phyloP scores from a whole-genome alignment of 192 early-diverging fungal species.

The Coemansia sp. region DNA sequence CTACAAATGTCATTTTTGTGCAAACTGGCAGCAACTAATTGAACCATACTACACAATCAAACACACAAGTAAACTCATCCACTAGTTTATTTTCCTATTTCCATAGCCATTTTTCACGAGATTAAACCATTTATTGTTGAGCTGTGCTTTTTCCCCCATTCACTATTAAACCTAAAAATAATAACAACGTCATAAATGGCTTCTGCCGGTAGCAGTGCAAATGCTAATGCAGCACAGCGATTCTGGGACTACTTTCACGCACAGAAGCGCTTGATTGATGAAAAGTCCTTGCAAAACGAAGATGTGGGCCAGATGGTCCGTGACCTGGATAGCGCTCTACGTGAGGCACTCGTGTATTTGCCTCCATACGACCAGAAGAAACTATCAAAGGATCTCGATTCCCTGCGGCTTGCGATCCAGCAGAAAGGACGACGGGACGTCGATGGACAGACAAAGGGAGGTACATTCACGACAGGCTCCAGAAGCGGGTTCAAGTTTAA shows the following conservation, averaged over 20 bases:
- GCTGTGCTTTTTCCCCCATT: too few relatives aligned
- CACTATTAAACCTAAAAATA: not conserved
- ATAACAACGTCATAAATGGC: constrained; percentile 20
- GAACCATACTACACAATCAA: too few relatives aligned
- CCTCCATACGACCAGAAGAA: constrained; percentile 50
- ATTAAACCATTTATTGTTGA: too few relatives aligned
- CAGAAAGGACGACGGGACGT: constrained; percentile 5
- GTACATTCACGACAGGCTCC: not conserved
- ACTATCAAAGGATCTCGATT: constrained; percentile 34
- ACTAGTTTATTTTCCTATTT: too few relatives aligned
- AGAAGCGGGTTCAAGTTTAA: constrained; percentile 38
- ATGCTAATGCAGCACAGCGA: constrained; percentile 37
- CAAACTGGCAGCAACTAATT: too few relatives aligned
- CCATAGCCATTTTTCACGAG: too few relatives aligned
- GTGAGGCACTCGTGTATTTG: constrained; percentile 50
- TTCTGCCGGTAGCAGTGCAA: constrained; percentile 35
- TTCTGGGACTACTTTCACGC: constrained; percentile 46
- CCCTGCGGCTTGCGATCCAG: constrained; percentile 17
- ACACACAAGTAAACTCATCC: too few relatives aligned
- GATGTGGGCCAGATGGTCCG: constrained; percentile 19
- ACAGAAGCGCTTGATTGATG: constrained; percentile 26
- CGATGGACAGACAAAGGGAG: not conserved
- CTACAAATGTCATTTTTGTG: too few relatives aligned
- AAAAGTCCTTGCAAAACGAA: constrained; percentile 1
- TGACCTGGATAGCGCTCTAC: constrained; percentile 31